These are phyloP conservation scores for Chrysochromulina tobinii DNA, from an alignment of 78 protist genomes.

Conservation along the genomic window DNA sequence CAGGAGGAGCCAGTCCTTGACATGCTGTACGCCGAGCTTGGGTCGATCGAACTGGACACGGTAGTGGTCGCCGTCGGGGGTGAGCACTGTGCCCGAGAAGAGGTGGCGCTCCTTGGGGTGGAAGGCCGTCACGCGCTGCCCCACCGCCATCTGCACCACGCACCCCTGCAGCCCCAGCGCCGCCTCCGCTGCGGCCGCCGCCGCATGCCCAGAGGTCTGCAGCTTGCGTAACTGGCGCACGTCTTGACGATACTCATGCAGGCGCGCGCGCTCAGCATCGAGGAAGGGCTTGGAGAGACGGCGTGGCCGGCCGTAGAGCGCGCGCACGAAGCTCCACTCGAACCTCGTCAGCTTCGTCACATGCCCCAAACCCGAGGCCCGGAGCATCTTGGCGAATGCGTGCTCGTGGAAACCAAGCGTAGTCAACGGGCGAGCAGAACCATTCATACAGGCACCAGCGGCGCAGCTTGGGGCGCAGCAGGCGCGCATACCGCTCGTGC, in stretches of 20 bases:
- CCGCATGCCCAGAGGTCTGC: too few relatives aligned
- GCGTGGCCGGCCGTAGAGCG: background rate
- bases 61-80: conserved; percentile 27
- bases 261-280: background rate
- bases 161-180: background rate
- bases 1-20: background rate
- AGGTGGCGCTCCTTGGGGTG: background rate
- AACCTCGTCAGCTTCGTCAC: background rate
- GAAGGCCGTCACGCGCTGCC: conserved; percentile 7
- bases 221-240: background rate
- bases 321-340: conserved; percentile 6
- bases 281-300: background rate
- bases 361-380: background rate
- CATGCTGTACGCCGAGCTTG: background rate
- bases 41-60: background rate
- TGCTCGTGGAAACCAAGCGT: background rate
- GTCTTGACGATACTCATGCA: background rate
- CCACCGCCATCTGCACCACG: background rate
- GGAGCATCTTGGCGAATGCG: background rate
- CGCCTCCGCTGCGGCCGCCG: background rate
- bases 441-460: conserved; percentile 25
- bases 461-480: conserved; percentile 21
- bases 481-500: background rate
- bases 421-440: conserved; percentile 23
- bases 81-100: background rate